phyloP scores from a whole-genome alignment of 441 rosid species.

The Gossypium trilobum region DNA sequence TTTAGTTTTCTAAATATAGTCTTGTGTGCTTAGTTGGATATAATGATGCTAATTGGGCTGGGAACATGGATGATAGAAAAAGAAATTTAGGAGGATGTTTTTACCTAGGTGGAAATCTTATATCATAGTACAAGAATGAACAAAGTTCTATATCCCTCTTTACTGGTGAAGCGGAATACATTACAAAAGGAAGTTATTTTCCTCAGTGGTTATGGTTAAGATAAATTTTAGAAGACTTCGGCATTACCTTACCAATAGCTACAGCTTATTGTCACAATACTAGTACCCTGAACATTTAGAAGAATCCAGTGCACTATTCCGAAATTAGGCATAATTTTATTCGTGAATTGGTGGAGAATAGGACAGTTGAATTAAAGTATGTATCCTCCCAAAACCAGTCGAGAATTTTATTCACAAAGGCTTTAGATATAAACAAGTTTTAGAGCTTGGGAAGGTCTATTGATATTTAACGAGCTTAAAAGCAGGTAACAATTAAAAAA shows the following conservation, averaged over 20 bases:
- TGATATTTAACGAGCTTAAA: background rate
- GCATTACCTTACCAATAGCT: background rate
- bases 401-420: background rate
- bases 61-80: background rate
- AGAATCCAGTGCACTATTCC: background rate
- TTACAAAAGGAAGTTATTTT: background rate
- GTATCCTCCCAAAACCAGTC: background rate
- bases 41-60: background rate
- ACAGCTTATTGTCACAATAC: background rate
- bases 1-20: background rate
- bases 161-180: background rate
- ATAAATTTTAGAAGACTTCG: background rate
- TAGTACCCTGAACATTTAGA: background rate
- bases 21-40: background rate
- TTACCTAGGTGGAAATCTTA: background rate
- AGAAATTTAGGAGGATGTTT: background rate
- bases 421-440: background rate
- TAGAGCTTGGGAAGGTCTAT: background rate
- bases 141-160: too few relatives aligned
- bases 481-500: too few relatives aligned
- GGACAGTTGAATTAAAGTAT: background rate
- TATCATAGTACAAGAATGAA: too few relatives aligned
- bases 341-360: background rate
- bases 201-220: background rate
- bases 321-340: background rate